A percentile compares a stretch with the other conserved stretches of the same genome.
phyloP scores from a whole-genome alignment of 2,329 filamentous ascomycete genomes.

The Fusarium redolens region DNA sequence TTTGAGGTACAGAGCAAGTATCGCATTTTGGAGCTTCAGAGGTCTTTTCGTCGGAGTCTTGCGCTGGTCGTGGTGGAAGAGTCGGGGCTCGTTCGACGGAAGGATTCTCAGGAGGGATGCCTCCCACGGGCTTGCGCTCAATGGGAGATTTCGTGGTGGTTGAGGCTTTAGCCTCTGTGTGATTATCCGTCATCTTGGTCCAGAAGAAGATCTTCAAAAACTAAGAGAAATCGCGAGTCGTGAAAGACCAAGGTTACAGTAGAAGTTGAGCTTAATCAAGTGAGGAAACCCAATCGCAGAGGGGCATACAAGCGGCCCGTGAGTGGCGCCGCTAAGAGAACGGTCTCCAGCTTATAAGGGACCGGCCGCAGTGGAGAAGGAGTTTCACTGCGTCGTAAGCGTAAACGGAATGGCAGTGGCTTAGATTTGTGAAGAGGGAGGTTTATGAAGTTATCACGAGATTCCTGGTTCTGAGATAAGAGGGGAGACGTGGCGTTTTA shows the following conservation, averaged over 20 bases:
- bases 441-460: constrained; percentile 22
- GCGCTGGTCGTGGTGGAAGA: constrained; percentile 16
- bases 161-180: constrained; percentile 17
- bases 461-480: background rate
- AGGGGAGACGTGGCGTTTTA: constrained; percentile 18
- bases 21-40: constrained; percentile 13
- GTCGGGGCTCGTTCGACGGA: constrained; percentile 20
- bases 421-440: constrained; percentile 4
- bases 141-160: constrained; percentile 14
- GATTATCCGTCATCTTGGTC: constrained; percentile 27
- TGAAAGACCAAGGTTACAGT: background rate
- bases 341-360: constrained; percentile 37
- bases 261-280: constrained; percentile 3
- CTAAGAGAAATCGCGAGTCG: background rate
- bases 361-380: constrained; percentile 30
- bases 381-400: constrained; percentile 25
- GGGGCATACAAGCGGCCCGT: constrained; percentile 27
- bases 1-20: constrained; percentile 29
- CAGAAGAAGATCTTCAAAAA: background rate
- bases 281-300: constrained; percentile 10
- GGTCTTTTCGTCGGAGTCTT: constrained; percentile 18
- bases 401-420: constrained; percentile 18
- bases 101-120: constrained; percentile 5
- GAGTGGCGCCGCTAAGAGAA: constrained; percentile 33
- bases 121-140: constrained; percentile 20